Base-by-base conservation (phyloP, 345 rosid genomes). In the Eucalyptus melliodora region DNA sequence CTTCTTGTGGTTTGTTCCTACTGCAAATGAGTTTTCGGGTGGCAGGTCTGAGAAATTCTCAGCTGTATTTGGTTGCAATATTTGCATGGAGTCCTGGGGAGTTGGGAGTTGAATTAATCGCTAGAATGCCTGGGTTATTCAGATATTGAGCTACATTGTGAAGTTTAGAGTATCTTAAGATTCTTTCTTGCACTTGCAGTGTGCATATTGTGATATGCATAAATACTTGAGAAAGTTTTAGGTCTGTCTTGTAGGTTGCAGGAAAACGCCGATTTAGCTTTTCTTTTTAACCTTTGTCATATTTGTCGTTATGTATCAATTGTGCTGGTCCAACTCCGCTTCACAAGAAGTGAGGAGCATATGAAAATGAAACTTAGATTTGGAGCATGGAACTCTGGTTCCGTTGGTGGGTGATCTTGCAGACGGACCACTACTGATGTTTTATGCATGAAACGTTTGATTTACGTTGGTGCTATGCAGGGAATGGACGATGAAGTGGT, bases 401-500 rank as follows among this genome's bases (percentile, higher is more conserved):
- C 72, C 6, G 8, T 26, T 23, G 42, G 85, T 81, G 34, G 27
- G 27, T 72, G 69, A 86, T 86, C 47, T 87, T 80, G 44, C 23
- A 53, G 50, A 51, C 3, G 30, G 67, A 23, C 21, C 34, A 6
- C 16, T 9, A n/a, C 11, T 10, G 5, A 67, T 67, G 86, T 49
- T 42, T 87, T 3, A 17, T 31, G 27, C 14, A 44, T 56, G 44
- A 31, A n/a, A 53, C 19, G 45, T 50, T 86, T 40, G 8, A 86
- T 21, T 56, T 53, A 26, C 19, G 27, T 86, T 62, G 86, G 88
- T 89, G 67, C 80, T 91, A 86, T 60, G 87, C 94, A 94, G 99
- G 99, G 99, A 91, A 95, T 93, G 95, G 96, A 96, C 13, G 99
- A 97, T 88, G 91, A 81, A 90, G 97, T 94, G 40, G 94, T 93